Conservation (phyloP, 1,284 basidiomycete genomes). For the Ganoderma meredithae region DNA sequence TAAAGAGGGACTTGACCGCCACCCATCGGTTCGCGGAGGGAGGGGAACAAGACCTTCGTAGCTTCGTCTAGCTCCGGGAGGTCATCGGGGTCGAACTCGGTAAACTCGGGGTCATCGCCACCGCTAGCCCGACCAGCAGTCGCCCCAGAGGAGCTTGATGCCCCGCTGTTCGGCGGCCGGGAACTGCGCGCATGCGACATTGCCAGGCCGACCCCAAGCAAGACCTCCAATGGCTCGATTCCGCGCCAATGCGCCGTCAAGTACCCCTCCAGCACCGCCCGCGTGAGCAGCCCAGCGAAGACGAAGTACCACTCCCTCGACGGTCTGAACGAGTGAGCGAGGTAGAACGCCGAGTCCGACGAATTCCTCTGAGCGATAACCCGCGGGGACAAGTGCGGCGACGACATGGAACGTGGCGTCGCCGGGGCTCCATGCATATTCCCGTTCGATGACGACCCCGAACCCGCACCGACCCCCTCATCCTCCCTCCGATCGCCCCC, state of each 20-base stretch:
- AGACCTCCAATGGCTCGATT: constrained; percentile 69
- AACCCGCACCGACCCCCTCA: constrained; percentile 17
- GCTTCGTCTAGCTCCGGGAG: constrained; percentile 73
- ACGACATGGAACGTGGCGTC: constrained; percentile 28
- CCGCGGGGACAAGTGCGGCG: constrained; percentile 38
- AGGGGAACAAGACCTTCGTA: constrained; percentile 72
- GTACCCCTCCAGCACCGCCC: constrained; percentile 84
- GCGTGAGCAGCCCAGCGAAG: constrained; percentile 75
- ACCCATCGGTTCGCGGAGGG: constrained; percentile 47
- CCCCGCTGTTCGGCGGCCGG: constrained; percentile 18
- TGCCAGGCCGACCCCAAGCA: constrained; percentile 78
- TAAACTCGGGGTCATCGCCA: constrained; percentile 53
- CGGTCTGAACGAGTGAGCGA: constrained; percentile 60
- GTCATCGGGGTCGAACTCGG: constrained; percentile 78
- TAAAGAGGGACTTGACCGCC: constrained; percentile 34
- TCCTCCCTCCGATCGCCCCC: constrained; percentile 45
- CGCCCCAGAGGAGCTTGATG: constrained; percentile 17
- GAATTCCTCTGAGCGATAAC: constrained; percentile 35
- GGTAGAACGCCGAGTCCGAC: constrained; percentile 43
- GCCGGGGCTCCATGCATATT: constrained; percentile 13
- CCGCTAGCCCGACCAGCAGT: constrained; percentile 24
- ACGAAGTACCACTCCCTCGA: constrained; percentile 84
- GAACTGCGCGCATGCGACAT: constrained; percentile 34
- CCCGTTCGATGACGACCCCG: constrained; percentile 8
- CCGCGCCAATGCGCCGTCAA: constrained; percentile 81